Base-by-base conservation (phyloP, 164 flowering plant genomes). In the Aristolochia californica region DNA sequence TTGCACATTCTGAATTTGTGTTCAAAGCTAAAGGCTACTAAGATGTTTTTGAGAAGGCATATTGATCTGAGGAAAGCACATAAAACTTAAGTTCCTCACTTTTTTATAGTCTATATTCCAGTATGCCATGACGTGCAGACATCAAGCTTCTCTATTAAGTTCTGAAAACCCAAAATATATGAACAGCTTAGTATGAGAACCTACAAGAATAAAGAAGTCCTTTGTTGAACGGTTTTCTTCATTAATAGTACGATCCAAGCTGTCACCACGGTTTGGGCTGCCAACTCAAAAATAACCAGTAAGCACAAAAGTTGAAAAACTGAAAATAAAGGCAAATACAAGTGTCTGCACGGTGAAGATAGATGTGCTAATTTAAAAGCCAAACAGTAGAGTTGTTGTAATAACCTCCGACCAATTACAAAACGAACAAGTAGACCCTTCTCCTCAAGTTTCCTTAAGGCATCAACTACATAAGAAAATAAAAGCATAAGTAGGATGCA, bases 211-310 rank as follows among this genome's bases (percentile, higher is more conserved):
- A 64, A 90, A 71, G 65, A 94, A 88, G 66, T 94, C 99, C 63
- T 84, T 82, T 27, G 79, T 83, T 25, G 16, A 27, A 14, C 66
- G 82, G 65, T 75, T 86, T 74, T 94, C 99, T 59, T 76, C 88
- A 64, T 90, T 84, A 53, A 94, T 86, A 59, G 71, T 78, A 63
- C 96, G 96, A 69, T 94, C 99, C 73, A 94, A 85, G 84, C 95
- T 94, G 75, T 94, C 99, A 56, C 99, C 99, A 55, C 91, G 83
- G 66, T 94, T 94, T 53, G 97, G 72, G 81, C 99, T 94, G 90
- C 62, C 74, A 75, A 61, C n/a, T n/a, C n/a, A 60, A 65, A 16
- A 27, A 30, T 22, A 34, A 34, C 40, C 40, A 34, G 40, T 34
- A 7, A 28, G 40, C 4, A 7, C 10, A 7, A 9, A 34, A 34